These are phyloP conservation scores for Radiomyces spectabilis DNA, from an alignment of 192 early-diverging fungal genomes.

Conservation along the genomic window DNA sequence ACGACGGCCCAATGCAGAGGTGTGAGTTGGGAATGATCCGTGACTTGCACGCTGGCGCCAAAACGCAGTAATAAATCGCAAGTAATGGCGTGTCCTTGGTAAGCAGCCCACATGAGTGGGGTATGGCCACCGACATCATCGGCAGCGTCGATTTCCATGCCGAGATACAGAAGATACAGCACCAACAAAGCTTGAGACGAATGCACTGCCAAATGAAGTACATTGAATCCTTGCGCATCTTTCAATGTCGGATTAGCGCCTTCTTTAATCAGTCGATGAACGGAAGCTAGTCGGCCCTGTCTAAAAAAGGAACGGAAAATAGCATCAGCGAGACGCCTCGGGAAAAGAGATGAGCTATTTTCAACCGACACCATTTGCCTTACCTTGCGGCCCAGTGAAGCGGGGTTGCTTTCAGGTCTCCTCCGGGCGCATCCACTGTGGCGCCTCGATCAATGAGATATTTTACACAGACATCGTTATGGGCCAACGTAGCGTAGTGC, in stretches of 20 bases:
- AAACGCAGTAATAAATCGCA: constrained; percentile 62
- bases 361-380: no score
- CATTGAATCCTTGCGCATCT: constrained; percentile 87
- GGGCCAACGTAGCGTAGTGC: constrained; percentile 82
- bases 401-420: constrained; percentile 76
- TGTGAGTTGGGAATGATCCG: constrained; percentile 69
- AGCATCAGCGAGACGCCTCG: background rate
- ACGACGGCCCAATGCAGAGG: constrained; percentile 90
- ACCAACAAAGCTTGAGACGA: constrained; percentile 72
- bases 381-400: constrained; percentile 82
- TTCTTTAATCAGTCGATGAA: constrained; percentile 61
- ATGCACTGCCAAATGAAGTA: constrained; percentile 84
- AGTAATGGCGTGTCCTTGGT: constrained; percentile 70
- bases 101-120: constrained; percentile 92
- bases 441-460: constrained; percentile 77
- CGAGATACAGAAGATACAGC: constrained; percentile 63
- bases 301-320: constrained; percentile 13
- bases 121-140: constrained; percentile 81
- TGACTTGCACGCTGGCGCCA: constrained; percentile 60
- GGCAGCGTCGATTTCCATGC: constrained; percentile 61
- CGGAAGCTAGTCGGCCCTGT: constrained; percentile 66
- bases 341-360: no score
- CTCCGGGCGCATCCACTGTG: constrained; percentile 64
- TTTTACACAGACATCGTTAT: constrained; percentile 59
- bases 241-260: constrained; percentile 68